phyloP scores from a whole-genome alignment of 345 rosid genomes.

The Aquilaria yunnanensis region DNA sequence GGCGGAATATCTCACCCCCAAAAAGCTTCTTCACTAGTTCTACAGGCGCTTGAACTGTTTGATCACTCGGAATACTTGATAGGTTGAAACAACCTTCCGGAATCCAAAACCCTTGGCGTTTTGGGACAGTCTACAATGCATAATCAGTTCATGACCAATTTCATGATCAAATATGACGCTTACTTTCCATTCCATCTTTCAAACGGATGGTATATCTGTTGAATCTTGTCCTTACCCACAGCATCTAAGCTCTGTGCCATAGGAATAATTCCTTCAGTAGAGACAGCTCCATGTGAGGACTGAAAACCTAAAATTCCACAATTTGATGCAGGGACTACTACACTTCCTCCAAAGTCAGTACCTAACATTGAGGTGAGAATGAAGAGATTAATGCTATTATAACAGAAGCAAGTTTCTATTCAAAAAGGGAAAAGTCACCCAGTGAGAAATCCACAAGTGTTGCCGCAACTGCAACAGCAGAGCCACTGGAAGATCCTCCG shows the following conservation, averaged over 20 bases:
- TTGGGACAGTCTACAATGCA: too few species aligned
- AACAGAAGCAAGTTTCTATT: not conserved
- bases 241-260: conserved; percentile 93
- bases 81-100: conserved; percentile 71
- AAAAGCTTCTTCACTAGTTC: conserved; percentile 50
- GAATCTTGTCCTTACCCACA: conserved; percentile 47
- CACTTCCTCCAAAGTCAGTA: conserved; percentile 92
- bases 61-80: conserved; percentile 50
- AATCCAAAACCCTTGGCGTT: conserved; percentile 9
- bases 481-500: conserved; percentile 97
- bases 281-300: conserved; percentile 61
- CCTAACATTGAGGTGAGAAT: conserved; percentile 30
- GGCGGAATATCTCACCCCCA: conserved; percentile 38
- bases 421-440: conserved; percentile 35
- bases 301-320: conserved; percentile 76
- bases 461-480: conserved; percentile 93
- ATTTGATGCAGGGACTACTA: conserved; percentile 78
- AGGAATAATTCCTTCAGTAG: conserved; percentile 62
- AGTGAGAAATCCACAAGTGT: conserved; percentile 78
- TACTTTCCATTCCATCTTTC: too few species aligned
- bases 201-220: not conserved
- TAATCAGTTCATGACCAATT: too few species aligned
- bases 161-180: too few species aligned
- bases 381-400: not conserved
- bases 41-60: conserved; percentile 40